Conservation (phyloP, 1,139 yeast species). For the Candida frijolesensis region DNA sequence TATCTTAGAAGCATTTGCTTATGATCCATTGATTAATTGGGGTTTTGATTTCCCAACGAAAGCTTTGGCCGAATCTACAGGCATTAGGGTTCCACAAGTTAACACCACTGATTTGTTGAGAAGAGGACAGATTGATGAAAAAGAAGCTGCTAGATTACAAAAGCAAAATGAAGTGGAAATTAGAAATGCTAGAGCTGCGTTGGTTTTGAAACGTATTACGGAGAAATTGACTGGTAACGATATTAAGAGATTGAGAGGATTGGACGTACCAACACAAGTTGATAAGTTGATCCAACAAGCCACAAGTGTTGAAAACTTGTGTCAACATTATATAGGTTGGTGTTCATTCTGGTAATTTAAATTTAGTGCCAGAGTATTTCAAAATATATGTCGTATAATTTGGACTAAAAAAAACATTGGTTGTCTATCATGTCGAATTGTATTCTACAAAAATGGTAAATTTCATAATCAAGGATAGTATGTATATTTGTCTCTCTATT, state of each 20-base stretch:
- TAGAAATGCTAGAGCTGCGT: conserved; percentile 87
- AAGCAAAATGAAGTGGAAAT: conserved; percentile 78
- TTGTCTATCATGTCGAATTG: too few species aligned
- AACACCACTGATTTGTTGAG: conserved; percentile 70
- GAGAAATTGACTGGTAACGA: conserved; percentile 95
- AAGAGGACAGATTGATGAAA: conserved; percentile 74
- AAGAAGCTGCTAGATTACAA: conserved; percentile 71
- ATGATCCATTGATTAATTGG: conserved; percentile 98
- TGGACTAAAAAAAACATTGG: background rate
- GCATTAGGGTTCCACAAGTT: conserved; percentile 63
- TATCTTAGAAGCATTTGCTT: conserved; percentile 95
- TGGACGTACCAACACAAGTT: conserved; percentile 88
- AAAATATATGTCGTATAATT: background rate
- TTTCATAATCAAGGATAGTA: background rate
- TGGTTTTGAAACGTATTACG: conserved; percentile 86
- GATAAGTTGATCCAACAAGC: conserved; percentile 95
- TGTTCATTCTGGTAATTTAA: conserved; percentile 85
- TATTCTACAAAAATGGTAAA: too few species aligned
- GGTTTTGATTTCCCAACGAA: conserved; percentile 92
- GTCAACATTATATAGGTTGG: conserved; percentile 99
- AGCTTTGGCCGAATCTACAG: conserved; percentile 73
- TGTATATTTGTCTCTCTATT: background rate
- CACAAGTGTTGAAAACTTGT: conserved; percentile 90
- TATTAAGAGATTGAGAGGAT: conserved; percentile 67
- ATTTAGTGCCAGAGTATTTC: background rate